Evolutionary conservation across 2,329 filamentous ascomycete genomes (phyloP), one percentile per base, ranked within the genome.

Genomic region (Aspergillus felis): DNA sequence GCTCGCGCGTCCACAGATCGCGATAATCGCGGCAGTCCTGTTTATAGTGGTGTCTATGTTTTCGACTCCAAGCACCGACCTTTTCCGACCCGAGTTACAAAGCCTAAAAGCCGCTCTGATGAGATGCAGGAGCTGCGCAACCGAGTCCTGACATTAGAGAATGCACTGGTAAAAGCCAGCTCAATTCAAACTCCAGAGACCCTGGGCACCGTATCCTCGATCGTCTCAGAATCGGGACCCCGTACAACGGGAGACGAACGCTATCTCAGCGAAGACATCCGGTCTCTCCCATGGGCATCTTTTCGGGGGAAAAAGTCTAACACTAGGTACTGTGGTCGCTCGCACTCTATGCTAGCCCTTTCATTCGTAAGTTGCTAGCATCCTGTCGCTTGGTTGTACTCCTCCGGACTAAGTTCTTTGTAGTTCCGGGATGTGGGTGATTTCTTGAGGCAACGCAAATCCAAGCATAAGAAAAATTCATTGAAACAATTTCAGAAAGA

Each of bases 231-330:
- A 24, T 50, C n/a, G 50, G 57, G 20, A 55, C 53, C 12, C 35
- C 59, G 38, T 50, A 51, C 41, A 54, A 56, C 22, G 7, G 52
- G 29, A 61, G 68, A 58, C 48, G 53, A 51, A 32, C 61, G 51
- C 53, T 51, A 60, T 9, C 59, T 72, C 7, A 66, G 65, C 20
- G 66, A 72, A 14, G 58, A 66, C 5, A 66, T 74, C 12, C 64
- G 64, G 5, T 64, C 65, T 41, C 55, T 73, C 20, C 65, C 68
- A 1, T 54, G 41, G n/a, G 58, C 59, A 6, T 69, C 61, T 47
- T 72, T 73, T 28, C 66, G 71, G 0, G 71, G 71, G 12, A 72
- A 67, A 50, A 71, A 67, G 48, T 57, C 58, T 4, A 68, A 65
- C 17, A 71, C 69, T 2, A 59, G 64, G 35, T 72, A 67, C 52